phyloP scores from a whole-genome alignment of 2,329 filamentous ascomycete species.

The Tricladium varicosporioides region DNA sequence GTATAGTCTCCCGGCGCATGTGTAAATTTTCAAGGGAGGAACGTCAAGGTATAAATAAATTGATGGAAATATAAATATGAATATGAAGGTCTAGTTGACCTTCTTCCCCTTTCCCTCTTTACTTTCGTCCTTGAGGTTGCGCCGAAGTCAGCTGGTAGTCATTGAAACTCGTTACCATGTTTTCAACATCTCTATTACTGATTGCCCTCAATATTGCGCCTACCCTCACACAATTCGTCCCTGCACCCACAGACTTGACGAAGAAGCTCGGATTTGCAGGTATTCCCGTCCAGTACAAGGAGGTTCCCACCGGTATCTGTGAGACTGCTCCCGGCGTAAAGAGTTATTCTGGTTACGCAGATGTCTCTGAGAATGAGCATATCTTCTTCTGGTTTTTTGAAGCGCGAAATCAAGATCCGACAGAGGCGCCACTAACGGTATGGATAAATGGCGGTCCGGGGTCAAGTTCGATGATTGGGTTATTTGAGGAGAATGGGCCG shows the following conservation, averaged over 20 bases:
- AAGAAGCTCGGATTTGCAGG: slow-evolving; percentile 37
- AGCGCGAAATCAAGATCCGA: slow-evolving; percentile 44
- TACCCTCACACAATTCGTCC: slow-evolving; percentile 34
- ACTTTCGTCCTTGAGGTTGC: not conserved
- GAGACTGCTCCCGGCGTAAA: slow-evolving; percentile 42
- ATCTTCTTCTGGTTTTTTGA: slow-evolving; percentile 47
- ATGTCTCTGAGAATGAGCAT: slow-evolving; percentile 40
- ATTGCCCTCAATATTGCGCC: not conserved
- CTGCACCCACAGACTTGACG: slow-evolving; percentile 37
- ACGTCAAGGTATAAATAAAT: not conserved
- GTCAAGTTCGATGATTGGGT: slow-evolving; percentile 59
- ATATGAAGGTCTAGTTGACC: not conserved
- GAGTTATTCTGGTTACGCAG: slow-evolving; percentile 43
- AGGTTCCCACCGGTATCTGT: slow-evolving; percentile 46
- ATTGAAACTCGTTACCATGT: not conserved
- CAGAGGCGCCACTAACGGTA: slow-evolving; percentile 47
- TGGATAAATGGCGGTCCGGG: slow-evolving; percentile 67
- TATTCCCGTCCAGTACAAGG: slow-evolving; percentile 46
- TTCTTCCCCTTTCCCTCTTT: not conserved
- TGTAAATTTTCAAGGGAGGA: not conserved
- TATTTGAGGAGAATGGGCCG: slow-evolving; percentile 59
- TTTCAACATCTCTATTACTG: not conserved
- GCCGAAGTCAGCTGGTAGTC: no score
- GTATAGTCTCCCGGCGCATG: not conserved
- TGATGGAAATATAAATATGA: not conserved